Evolutionary conservation across 2,329 filamentous ascomycete species (phyloP).

Genomic region (Dryadomyces quercus-mongolicae): DNA sequence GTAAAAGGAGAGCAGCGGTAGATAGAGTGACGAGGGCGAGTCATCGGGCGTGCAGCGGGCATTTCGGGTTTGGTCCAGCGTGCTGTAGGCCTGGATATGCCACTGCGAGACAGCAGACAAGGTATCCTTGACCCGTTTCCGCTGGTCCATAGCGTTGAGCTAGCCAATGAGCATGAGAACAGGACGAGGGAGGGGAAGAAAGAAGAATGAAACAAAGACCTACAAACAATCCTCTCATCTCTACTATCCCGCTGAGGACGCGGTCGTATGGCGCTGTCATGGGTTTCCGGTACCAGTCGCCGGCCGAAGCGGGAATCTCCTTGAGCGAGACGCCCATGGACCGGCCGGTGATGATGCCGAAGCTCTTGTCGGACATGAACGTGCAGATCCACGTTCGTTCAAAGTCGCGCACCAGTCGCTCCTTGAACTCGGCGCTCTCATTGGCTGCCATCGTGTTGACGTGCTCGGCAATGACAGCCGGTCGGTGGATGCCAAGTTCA

Average conservation of each 20-base stretch:
- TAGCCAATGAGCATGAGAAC: no score
- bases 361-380: slow-evolving; percentile 12
- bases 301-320: slow-evolving; percentile 8
- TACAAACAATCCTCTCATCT: slow-evolving; percentile 13
- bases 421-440: slow-evolving; percentile 5
- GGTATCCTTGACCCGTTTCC: slow-evolving; percentile 11
- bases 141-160: slow-evolving; percentile 10
- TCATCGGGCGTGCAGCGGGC: slow-evolving; percentile 7
- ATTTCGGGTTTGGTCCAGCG: slow-evolving; percentile 11
- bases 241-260: slow-evolving; percentile 14
- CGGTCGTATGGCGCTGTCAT: slow-evolving; percentile 13
- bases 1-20: slow-evolving; percentile 14
- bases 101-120: slow-evolving; percentile 10
- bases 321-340: slow-evolving; percentile 11
- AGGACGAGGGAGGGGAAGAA: no score
- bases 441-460: slow-evolving; percentile 9
- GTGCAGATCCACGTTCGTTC: slow-evolving; percentile 13
- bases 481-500: slow-evolving; percentile 14
- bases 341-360: slow-evolving; percentile 12
- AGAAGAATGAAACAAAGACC: not conserved
- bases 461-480: slow-evolving; percentile 11
- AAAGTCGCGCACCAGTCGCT: slow-evolving; percentile 12
- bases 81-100: slow-evolving; percentile 11
- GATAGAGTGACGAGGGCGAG: slow-evolving; percentile 1
- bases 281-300: slow-evolving; percentile 12